Conservation (phyloP, 495 filamentous ascomycete species). For the Staphylotrichum tortipilum region DNA sequence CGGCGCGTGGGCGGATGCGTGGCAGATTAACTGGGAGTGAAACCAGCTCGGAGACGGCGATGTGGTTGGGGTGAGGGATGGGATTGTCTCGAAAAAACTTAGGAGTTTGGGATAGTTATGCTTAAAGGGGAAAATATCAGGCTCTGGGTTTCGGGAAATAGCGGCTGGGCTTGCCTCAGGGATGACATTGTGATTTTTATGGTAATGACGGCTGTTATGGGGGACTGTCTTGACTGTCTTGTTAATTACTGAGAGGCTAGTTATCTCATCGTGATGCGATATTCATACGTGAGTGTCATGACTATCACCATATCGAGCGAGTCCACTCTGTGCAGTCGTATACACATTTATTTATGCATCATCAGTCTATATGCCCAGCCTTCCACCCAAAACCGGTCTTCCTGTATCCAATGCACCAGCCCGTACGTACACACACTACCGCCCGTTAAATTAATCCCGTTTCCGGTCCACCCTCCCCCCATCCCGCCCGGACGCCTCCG, state of each 20-base stretch:
- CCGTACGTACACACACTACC: neutral
- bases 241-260: too few species aligned
- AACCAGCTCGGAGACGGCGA: too few species aligned
- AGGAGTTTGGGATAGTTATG: too few species aligned
- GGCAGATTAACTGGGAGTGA: constrained; percentile 19
- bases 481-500: neutral
- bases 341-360: too few species aligned
- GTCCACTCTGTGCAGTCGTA: too few species aligned
- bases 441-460: neutral
- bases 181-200: neutral
- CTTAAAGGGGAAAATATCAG: neutral
- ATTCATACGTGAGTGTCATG: too few species aligned
- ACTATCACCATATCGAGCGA: too few species aligned
- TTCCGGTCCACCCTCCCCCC: neutral
- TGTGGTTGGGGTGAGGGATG: too few species aligned
- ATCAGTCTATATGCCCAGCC: neutral
- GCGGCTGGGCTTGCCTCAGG: neutral
- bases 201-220: neutral
- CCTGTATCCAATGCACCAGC: neutral
- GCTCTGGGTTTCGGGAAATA: neutral
- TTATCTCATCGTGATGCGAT: too few species aligned
- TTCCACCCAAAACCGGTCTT: neutral
- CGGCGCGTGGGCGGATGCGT: constrained; percentile 18
- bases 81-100: too few species aligned
- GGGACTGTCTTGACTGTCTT: too few species aligned